phyloP scores from a whole-genome alignment of 345 rosid species.

The Dipteronia sinensis region DNA sequence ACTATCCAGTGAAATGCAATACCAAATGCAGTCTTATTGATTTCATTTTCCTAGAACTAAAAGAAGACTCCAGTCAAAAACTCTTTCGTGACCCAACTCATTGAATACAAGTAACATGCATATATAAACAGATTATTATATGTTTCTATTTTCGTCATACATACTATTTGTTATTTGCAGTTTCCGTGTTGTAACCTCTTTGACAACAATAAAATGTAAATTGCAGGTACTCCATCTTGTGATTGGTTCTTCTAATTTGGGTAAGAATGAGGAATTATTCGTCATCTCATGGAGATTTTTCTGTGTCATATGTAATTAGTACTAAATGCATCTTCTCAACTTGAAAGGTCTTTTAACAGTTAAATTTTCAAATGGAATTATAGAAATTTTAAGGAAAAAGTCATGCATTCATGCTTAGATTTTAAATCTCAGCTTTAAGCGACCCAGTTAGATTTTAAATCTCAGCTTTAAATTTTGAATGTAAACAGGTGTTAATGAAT shows the following conservation, averaged over 20 bases:
- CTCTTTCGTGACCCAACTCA: background rate
- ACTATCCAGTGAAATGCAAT: background rate
- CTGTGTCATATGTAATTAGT: background rate
- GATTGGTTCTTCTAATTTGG: conserved; percentile 50
- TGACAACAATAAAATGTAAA: conserved; percentile 14
- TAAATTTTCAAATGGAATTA: background rate
- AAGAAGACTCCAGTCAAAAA: background rate
- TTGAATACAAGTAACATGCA: background rate
- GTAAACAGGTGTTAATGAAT: background rate
- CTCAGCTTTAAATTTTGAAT: too few species aligned
- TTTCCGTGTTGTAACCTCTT: background rate
- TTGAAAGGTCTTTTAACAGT: background rate
- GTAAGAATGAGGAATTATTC: conserved; percentile 24
- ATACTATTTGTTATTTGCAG: background rate
- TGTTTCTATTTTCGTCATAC: background rate
- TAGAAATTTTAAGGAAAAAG: background rate
- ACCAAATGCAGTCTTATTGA: background rate
- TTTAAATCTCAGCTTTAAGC: background rate
- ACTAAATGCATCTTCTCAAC: background rate
- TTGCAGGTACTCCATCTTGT: conserved; percentile 47
- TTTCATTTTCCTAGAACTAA: background rate
- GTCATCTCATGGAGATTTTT: background rate
- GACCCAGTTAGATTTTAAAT: background rate
- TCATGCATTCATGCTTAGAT: background rate
- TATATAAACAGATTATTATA: background rate